A percentile compares a stretch with the other conserved stretches of the same genome.
phyloP scores from a whole-genome alignment of 768 basidiomycete species.

The Phaeotremella fagi region DNA sequence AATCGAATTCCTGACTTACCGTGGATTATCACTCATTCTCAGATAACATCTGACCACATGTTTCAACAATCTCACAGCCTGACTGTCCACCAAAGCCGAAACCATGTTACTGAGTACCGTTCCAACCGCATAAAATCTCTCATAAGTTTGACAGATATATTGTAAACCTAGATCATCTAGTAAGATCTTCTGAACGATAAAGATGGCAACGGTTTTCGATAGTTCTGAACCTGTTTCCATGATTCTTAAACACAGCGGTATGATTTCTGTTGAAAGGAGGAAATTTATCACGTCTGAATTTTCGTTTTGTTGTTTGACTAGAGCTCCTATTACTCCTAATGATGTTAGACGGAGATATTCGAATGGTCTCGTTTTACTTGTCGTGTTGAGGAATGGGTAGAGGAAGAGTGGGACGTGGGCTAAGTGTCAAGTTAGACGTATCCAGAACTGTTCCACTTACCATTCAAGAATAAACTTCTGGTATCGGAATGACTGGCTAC shows the following conservation, averaged over 20 bases:
- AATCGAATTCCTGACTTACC: conserved; percentile 56
- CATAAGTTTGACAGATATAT: conserved; percentile 99
- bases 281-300: conserved; percentile 99
- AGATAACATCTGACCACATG: conserved; percentile 98
- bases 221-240: conserved; percentile 99
- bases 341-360: conserved; percentile 99
- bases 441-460: conserved; percentile 56
- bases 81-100: conserved; percentile 92
- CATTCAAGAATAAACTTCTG: conserved; percentile 87
- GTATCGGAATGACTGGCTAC: conserved; percentile 97
- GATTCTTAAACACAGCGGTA: conserved; percentile 95
- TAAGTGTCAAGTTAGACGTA: background rate
- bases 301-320: conserved; percentile 99
- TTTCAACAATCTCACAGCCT: conserved; percentile 91
- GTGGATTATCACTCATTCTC: conserved; percentile 87
- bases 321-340: conserved; percentile 96
- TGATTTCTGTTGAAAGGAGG: conserved; percentile 97
- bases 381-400: conserved; percentile 98
- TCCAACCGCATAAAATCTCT: conserved; percentile 97
- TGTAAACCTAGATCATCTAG: conserved; percentile 95
- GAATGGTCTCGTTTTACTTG: conserved; percentile 97
- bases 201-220: conserved; percentile 98
- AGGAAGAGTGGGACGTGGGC: conserved; percentile 93
- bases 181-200: conserved; percentile 94
- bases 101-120: conserved; percentile 99